Evolutionary conservation across 192 early-diverging fungal genomes (phyloP).

Genomic region (Chytriomyces hyalinus): DNA sequence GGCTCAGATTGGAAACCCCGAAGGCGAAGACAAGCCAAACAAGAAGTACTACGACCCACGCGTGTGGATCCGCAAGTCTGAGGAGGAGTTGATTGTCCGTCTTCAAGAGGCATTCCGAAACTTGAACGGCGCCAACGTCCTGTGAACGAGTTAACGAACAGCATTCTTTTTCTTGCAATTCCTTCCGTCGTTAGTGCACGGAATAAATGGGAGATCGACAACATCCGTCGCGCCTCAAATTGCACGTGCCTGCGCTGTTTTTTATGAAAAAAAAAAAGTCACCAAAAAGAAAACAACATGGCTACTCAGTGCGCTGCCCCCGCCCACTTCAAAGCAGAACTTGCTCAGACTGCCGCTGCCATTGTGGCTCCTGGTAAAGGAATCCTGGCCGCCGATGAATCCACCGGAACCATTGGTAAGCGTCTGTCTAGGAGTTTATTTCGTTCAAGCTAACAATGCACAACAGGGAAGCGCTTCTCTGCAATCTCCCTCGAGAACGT

Average conservation of each 20-base stretch:
- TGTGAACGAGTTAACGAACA: conserved; percentile 25
- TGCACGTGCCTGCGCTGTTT: background rate
- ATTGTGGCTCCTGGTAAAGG: conserved; percentile 54
- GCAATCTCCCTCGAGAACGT: conserved; percentile 51
- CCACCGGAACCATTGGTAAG: conserved; percentile 53
- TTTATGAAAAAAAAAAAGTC: background rate
- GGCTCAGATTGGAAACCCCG: conserved; percentile 94
- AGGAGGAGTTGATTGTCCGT: conserved; percentile 86
- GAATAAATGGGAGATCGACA: too few species aligned
- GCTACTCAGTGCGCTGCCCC: conserved; percentile 35
- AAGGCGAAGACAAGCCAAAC: conserved; percentile 95
- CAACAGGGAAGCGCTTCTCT: conserved; percentile 44
- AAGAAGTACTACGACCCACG: conserved; percentile 99
- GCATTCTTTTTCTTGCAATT: background rate
- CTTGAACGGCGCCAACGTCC: conserved; percentile 56
- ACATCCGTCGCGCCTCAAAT: too few species aligned
- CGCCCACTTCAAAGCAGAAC: conserved; percentile 41
- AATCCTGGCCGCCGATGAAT: conserved; percentile 58
- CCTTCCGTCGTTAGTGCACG: too few species aligned
- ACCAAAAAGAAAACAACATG: conserved; percentile 9
- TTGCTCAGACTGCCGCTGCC: conserved; percentile 45
- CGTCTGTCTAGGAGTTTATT: background rate
- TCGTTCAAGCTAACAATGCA: background rate
- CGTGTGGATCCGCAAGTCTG: conserved; percentile 87
- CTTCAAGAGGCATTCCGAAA: conserved; percentile 79